A percentile compares a stretch with the other conserved stretches of the same genome.
Evolutionary conservation across 306 rosid genomes (phyloP).

Genomic region (Vigna radiata): DNA sequence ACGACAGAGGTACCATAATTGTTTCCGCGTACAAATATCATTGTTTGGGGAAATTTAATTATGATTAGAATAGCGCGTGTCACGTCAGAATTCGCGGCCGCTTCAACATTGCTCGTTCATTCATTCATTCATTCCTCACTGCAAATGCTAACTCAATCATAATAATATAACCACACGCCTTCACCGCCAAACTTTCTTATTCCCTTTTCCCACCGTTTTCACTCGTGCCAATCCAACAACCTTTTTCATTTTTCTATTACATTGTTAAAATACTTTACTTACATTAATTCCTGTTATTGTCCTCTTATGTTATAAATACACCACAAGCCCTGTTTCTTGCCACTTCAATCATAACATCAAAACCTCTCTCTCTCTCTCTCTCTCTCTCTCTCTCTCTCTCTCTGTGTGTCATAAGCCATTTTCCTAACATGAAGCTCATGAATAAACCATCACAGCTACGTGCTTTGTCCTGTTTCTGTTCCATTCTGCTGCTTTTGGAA

Average conservation of each 20-base stretch:
- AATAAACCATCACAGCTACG: constrained; percentile 5
- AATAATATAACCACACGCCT: constrained; percentile 29
- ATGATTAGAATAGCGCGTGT: constrained; percentile 64
- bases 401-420: too few relatives aligned
- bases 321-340: neutral
- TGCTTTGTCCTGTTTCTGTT: constrained; percentile 32
- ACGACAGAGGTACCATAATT: constrained; percentile 29
- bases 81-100: constrained; percentile 68
- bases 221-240: neutral
- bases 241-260: neutral
- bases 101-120: constrained; percentile 34
- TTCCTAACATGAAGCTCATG: constrained; percentile 30
- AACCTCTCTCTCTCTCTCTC: too few relatives aligned
- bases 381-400: too few relatives aligned
- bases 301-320: constrained; percentile 20
- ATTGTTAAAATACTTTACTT: neutral
- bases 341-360: constrained; percentile 28
- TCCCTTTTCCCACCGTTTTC: constrained; percentile 34
- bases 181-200: constrained; percentile 37
- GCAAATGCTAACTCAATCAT: too few relatives aligned
- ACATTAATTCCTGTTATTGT: neutral
- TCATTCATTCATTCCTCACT: constrained; percentile 6
- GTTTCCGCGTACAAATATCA: constrained; percentile 57
- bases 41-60: neutral
- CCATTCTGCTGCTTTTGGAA: constrained; percentile 37